A percentile compares a stretch with the other conserved stretches of the same genome.
These are phyloP conservation scores for Dunaliella primolecta DNA, from an alignment of 139 green algal genomes.

Conservation along the genomic window DNA sequence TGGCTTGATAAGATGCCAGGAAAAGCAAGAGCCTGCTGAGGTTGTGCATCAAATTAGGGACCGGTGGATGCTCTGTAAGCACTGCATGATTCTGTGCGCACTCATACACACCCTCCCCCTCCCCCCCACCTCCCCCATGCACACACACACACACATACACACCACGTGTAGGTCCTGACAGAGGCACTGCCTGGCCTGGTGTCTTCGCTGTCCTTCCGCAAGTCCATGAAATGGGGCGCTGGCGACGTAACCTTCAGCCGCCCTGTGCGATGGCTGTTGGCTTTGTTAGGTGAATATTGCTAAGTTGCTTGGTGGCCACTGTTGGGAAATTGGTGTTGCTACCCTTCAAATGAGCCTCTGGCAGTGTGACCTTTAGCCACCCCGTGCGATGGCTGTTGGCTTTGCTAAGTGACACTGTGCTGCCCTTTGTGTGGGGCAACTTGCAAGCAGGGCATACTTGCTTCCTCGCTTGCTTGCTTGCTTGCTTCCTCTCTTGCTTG, in stretches of 20 bases:
- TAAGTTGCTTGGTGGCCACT: no score
- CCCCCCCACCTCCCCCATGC: background rate
- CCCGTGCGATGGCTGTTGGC: constrained; percentile 94
- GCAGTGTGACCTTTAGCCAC: constrained; percentile 70
- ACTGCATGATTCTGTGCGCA: no score
- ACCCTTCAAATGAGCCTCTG: constrained; percentile 86
- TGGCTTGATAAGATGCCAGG: no score
- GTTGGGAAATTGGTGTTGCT: no score
- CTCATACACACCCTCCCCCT: background rate
- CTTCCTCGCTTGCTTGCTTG: no score
- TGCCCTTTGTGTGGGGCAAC: constrained; percentile 68
- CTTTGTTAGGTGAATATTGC: no score
- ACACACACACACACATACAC: background rate
- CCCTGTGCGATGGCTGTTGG: constrained; percentile 93
- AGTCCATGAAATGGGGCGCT: constrained; percentile 88
- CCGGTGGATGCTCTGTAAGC: no score
- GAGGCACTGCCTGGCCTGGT: constrained; percentile 77
- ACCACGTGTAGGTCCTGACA: constrained; percentile 56
- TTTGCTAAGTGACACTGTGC: no score
- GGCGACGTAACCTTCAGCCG: constrained; percentile 71
- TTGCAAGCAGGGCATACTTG: constrained; percentile 50
- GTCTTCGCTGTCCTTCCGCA: constrained; percentile 73
- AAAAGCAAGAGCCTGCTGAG: no score
- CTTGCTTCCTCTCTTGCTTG: no score
- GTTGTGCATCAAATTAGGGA: no score